phyloP scores from a whole-genome alignment of 2,329 filamentous ascomycete species.

The Dothideomycetes sp. region DNA sequence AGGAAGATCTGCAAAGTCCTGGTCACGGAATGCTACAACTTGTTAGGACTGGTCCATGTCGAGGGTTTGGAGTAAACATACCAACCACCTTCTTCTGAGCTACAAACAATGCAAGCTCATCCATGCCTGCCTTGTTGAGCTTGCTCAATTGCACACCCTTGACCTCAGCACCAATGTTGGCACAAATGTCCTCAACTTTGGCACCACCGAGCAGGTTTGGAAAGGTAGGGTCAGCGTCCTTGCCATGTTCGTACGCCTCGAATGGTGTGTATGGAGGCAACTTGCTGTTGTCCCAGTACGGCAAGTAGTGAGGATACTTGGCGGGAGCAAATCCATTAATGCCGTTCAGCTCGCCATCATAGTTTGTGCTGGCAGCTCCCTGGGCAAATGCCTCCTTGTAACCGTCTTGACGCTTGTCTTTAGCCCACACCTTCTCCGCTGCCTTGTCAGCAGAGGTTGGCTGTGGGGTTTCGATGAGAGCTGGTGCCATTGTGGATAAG shows the following conservation, averaged over 20 bases:
- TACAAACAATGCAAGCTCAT: slow-evolving; percentile 65
- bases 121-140: slow-evolving; percentile 57
- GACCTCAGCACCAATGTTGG: slow-evolving; percentile 63
- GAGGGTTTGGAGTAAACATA: slow-evolving; percentile 17
- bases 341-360: slow-evolving; percentile 43
- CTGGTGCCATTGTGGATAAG: slow-evolving; percentile 28
- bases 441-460: slow-evolving; percentile 12
- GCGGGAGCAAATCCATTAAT: slow-evolving; percentile 42
- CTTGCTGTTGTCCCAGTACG: slow-evolving; percentile 23
- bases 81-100: slow-evolving; percentile 67
- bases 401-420: slow-evolving; percentile 4
- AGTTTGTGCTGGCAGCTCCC: slow-evolving; percentile 31
- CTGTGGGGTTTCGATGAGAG: slow-evolving; percentile 27
- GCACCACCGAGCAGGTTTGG: slow-evolving; percentile 51
- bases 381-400: slow-evolving; percentile 34
- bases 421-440: slow-evolving; percentile 10
- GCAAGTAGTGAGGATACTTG: slow-evolving; percentile 57
- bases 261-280: slow-evolving; percentile 59
- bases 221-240: slow-evolving; percentile 59
- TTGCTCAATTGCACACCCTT: slow-evolving; percentile 60
- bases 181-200: slow-evolving; percentile 52
- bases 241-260: slow-evolving; percentile 63
- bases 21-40: slow-evolving; percentile 53
- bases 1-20: slow-evolving; percentile 54
- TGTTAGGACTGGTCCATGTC: not conserved